phyloP scores from a whole-genome alignment of 257 asterid genomes.

The Orobanche coerulescens region DNA sequence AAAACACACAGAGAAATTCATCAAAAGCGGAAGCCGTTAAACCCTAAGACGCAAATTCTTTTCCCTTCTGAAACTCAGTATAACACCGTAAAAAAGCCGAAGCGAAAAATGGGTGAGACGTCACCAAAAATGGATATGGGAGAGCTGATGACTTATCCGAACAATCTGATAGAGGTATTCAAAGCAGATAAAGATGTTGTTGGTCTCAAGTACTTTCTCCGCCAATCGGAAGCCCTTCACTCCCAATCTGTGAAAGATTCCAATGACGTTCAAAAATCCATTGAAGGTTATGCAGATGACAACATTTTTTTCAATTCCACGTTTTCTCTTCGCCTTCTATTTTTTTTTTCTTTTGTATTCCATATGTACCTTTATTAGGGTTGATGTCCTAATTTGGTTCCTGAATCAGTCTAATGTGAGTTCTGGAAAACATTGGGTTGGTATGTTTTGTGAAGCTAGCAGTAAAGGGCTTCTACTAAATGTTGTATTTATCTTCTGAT shows the following conservation, averaged over 20 bases:
- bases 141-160: slow-evolving; percentile 36
- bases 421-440: background rate
- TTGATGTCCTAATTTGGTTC: background rate
- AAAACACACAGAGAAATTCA: no score
- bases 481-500: background rate
- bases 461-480: background rate
- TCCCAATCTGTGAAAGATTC: slow-evolving; percentile 44
- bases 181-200: slow-evolving; percentile 40
- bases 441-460: background rate
- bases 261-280: slow-evolving; percentile 29
- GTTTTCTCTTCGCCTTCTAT: background rate
- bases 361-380: background rate
- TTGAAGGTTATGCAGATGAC: slow-evolving; percentile 38
- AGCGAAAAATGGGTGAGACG: slow-evolving; percentile 29
- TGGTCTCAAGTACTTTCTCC: slow-evolving; percentile 38
- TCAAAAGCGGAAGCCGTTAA: slow-evolving; percentile 5
- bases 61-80: slow-evolving; percentile 4
- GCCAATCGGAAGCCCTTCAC: slow-evolving; percentile 40
- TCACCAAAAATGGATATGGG: slow-evolving; percentile 37
- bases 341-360: background rate
- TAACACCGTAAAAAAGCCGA: background rate
- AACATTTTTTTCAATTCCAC: background rate
- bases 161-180: slow-evolving; percentile 45
- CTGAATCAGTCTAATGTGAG: background rate
- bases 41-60: slow-evolving; percentile 9